Base-by-base conservation (phyloP, 2,329 filamentous ascomycete species). In the Cladophialophora carrionii region DNA sequence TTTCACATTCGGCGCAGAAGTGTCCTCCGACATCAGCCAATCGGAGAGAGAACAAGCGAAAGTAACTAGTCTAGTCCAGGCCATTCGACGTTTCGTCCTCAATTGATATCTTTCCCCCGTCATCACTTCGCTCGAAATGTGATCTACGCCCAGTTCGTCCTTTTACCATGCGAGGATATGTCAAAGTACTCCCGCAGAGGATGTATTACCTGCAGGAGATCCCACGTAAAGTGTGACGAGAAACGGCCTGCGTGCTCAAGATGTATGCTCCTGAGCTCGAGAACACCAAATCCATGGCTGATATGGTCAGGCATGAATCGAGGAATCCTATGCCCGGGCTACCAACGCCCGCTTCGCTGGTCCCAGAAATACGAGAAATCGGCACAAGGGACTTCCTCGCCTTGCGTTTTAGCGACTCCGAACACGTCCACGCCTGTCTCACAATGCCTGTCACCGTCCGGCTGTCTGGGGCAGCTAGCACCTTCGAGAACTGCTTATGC, bases 171-270 rank as follows among this genome's bases (percentile, higher is more conserved):
- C 26, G 9, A 10, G 26, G 34, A 32, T 7, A 59, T 59, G 57
- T 59, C 57, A 10, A 59, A 59, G n/a, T 59, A 59, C 34, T 61
- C 58, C 41, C 58, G 32, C 14, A n/a, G 48, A 43, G 58, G 58
- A 17, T 61, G 58, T 46, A 12, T 31, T 31, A 43, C 49, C 24
- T 61, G 58, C 32, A 31, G 49, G 34, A 43, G 26, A n/a, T 31
- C 34, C 20, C 58, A 61, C 22, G 31, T 54, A 20, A 61, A 61
- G 20, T 61, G 58, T 43, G 58, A 61, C 22, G 48, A 61, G 32
- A 61, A 31, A 24, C n/a, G 31, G n/a, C 58, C 58, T n/a, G 48
- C 48, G 5, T 61, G 58, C 34, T 61, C 58, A 24, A 54, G 58
- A 61, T 61, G 58, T 61, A 54, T 26, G 58, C 49, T 54, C 12